phyloP scores from a whole-genome alignment of 306 rosid genomes.

The Urtica urens region DNA sequence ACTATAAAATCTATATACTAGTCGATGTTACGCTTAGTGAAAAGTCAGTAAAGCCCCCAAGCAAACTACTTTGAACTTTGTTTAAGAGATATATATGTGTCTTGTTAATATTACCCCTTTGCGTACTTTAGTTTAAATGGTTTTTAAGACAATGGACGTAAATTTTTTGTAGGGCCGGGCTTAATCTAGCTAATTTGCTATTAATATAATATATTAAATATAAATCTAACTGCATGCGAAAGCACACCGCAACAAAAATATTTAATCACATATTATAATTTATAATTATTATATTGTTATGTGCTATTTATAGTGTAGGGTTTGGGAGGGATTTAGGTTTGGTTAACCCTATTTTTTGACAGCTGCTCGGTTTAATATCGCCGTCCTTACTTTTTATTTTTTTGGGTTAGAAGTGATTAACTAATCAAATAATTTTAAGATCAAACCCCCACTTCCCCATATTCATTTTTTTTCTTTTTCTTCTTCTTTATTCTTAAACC shows the following conservation, averaged over 20 bases:
- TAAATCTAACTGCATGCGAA: slow-evolving; percentile 3
- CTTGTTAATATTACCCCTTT: background rate
- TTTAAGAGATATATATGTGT: no score
- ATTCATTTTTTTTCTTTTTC: background rate
- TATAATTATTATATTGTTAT: background rate
- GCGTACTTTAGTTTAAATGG: background rate
- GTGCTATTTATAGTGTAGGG: background rate
- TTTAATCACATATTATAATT: no score
- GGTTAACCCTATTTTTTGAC: background rate
- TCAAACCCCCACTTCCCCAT: background rate
- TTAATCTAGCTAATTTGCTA: background rate
- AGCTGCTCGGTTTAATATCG: slow-evolving; percentile 8
- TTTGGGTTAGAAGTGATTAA: background rate
- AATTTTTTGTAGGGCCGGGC: background rate
- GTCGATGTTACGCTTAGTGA: background rate
- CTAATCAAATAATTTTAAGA: no score
- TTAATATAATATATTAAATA: background rate
- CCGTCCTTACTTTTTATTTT: background rate
- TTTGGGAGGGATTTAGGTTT: slow-evolving; percentile 1
- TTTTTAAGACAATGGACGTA: background rate
- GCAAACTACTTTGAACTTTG: background rate
- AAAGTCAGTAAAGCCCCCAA: background rate
- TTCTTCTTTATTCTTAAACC: background rate
- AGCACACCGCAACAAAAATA: slow-evolving; percentile 3
- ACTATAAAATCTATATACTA: background rate